Evolutionary conservation across 2,329 filamentous ascomycete species (phyloP).

Genomic region (Ceratocystis albifundus): DNA sequence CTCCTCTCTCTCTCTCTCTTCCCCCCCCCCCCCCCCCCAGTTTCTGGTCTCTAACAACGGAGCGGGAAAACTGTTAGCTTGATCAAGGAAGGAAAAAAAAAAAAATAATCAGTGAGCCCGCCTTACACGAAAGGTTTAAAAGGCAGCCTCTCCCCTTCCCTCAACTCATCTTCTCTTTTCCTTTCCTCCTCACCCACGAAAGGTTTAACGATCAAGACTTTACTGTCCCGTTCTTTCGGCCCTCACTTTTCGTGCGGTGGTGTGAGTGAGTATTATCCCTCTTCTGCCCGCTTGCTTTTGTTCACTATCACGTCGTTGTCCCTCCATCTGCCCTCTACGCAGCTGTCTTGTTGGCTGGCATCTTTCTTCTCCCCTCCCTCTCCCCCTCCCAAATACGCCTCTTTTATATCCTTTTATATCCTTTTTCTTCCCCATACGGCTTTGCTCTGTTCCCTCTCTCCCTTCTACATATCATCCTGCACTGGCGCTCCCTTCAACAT

Average conservation of each 20-base stretch:
- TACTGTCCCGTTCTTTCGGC: constrained; percentile 28
- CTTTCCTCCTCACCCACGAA: constrained; percentile 40
- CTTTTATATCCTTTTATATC: constrained; percentile 34
- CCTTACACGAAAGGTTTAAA: constrained; percentile 16
- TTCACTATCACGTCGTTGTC: constrained; percentile 34
- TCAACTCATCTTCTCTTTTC: constrained; percentile 28
- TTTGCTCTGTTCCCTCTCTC: constrained; percentile 21
- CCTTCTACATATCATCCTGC: constrained; percentile 21
- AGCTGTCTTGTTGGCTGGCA: not conserved
- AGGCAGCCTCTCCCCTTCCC: constrained; percentile 14
- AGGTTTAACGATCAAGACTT: constrained; percentile 29
- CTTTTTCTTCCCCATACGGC: constrained; percentile 37
- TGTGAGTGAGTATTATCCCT: constrained; percentile 23
- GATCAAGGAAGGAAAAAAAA: constrained; percentile 8
- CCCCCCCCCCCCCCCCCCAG: constrained; percentile 5
- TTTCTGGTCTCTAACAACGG: constrained; percentile 6
- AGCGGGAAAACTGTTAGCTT: constrained; percentile 11
- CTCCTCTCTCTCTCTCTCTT: too few species aligned
- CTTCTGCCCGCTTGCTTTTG: constrained; percentile 29
- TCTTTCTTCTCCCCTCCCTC: not conserved
- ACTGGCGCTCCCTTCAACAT: constrained; percentile 15
- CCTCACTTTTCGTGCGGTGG: constrained; percentile 41
- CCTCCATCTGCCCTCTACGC: not conserved
- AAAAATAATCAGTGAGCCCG: constrained; percentile 11
- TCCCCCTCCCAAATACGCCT: not conserved